Evolutionary conservation across 305 asterid species (phyloP).

Genomic region (Fraxinus floribunda): DNA sequence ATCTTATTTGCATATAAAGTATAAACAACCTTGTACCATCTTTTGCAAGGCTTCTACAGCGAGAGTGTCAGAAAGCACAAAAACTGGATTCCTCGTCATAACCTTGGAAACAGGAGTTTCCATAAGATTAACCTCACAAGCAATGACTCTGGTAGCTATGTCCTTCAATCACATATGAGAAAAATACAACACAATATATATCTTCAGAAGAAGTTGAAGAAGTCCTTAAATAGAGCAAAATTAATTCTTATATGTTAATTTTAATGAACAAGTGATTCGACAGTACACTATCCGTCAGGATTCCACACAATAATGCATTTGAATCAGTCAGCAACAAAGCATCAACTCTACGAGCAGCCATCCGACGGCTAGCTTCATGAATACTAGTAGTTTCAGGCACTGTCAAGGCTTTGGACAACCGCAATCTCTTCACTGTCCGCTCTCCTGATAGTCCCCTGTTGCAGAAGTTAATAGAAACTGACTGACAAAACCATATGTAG

Average conservation of each 20-base stretch:
- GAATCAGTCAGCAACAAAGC: constrained; percentile 93
- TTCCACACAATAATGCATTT: constrained; percentile 88
- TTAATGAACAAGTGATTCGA: constrained; percentile 13
- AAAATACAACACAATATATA: constrained; percentile 6
- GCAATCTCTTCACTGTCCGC: constrained; percentile 85
- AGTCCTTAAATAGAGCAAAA: not conserved
- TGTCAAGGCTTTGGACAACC: constrained; percentile 83
- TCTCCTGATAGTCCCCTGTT: constrained; percentile 81
- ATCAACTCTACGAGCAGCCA: constrained; percentile 93
- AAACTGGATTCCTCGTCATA: constrained; percentile 92
- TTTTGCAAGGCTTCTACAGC: constrained; percentile 98
- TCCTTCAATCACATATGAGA: constrained; percentile 47
- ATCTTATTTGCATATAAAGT: constrained; percentile 1
- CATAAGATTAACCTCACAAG: constrained; percentile 65
- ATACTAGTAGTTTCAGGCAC: constrained; percentile 75
- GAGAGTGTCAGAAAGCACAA: constrained; percentile 93
- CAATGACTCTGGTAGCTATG: constrained; percentile 82
- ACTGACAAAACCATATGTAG: not conserved
- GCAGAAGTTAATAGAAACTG: constrained; percentile 23
- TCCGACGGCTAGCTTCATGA: constrained; percentile 75
- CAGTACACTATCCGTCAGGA: constrained; percentile 85
- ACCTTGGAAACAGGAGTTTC: constrained; percentile 91
- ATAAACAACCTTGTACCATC: constrained; percentile 84
- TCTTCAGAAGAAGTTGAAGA: constrained; percentile 10
- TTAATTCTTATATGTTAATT: constrained; percentile 2